A percentile compares a stretch with the other conserved stretches of the same genome.
These are phyloP conservation scores for Metarhizium album DNA, from an alignment of 2,329 filamentous ascomycete species.

Conservation along the genomic window DNA sequence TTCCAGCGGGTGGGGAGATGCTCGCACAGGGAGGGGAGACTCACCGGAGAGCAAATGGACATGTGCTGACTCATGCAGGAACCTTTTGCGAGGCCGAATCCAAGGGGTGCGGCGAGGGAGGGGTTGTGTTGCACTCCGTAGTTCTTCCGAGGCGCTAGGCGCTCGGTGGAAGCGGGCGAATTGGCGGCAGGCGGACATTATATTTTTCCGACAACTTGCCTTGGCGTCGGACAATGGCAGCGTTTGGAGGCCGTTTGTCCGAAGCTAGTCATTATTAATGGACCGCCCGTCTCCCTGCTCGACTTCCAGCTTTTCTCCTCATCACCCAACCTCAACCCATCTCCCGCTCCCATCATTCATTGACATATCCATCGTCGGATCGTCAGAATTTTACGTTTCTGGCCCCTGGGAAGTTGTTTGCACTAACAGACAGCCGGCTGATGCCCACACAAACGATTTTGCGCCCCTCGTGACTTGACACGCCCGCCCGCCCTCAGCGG, in stretches of 20 bases:
- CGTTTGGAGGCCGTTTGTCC: background rate
- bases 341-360: slow-evolving; percentile 1
- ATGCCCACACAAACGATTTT: background rate
- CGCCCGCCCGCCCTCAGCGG: background rate
- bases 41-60: slow-evolving; percentile 19
- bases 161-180: background rate
- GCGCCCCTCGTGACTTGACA: background rate
- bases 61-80: background rate
- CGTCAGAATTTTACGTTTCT: background rate
- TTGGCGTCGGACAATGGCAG: background rate
- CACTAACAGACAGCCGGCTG: background rate
- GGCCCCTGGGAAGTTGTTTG: background rate
- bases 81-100: background rate
- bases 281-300: background rate
- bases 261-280: slow-evolving; percentile 2
- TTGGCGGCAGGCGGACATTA: background rate
- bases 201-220: background rate
- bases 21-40: background rate
- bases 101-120: too few relatives aligned
- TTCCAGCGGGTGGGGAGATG: slow-evolving; percentile 1
- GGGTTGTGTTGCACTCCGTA: too few relatives aligned
- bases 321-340: slow-evolving; percentile 1
- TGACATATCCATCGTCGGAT: background rate
- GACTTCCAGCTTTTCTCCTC: slow-evolving; percentile 2
- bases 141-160: too few relatives aligned